These are phyloP conservation scores for Phaeosphaeriaceae sp. DNA, from an alignment of 2,329 filamentous ascomycete genomes.

Conservation along the genomic window DNA sequence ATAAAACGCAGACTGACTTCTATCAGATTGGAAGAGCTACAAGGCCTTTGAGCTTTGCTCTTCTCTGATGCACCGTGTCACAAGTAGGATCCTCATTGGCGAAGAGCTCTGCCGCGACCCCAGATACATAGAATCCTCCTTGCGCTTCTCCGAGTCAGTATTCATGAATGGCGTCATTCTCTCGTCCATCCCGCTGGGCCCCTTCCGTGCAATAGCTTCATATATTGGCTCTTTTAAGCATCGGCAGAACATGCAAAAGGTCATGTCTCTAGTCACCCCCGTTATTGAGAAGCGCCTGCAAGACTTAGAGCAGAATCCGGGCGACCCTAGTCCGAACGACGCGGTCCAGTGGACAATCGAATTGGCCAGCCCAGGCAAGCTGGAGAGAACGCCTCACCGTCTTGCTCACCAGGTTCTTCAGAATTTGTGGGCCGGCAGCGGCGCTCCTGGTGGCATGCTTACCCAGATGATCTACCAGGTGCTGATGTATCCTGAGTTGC, in stretches of 20 bases:
- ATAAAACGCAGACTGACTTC: not conserved
- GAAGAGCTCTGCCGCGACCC: not conserved
- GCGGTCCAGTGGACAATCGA: too few species aligned
- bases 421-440: not conserved
- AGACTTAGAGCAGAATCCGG: too few species aligned
- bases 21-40: not conserved
- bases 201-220: not conserved
- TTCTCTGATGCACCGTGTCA: not conserved
- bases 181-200: not conserved
- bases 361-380: too few species aligned
- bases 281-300: not conserved
- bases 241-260: not conserved
- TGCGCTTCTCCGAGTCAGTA: not conserved
- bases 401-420: too few species aligned
- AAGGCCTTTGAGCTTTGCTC: not conserved
- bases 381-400: too few species aligned
- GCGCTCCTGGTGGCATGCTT: not conserved
- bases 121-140: not conserved
- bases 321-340: too few species aligned
- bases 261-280: not conserved
- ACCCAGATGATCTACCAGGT: not conserved
- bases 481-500: not conserved
- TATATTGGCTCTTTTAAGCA: not conserved
- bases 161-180: not conserved
- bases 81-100: not conserved